Evolutionary conservation across 331 rosid species (phyloP).

Genomic region (Quercus tomentella): DNA sequence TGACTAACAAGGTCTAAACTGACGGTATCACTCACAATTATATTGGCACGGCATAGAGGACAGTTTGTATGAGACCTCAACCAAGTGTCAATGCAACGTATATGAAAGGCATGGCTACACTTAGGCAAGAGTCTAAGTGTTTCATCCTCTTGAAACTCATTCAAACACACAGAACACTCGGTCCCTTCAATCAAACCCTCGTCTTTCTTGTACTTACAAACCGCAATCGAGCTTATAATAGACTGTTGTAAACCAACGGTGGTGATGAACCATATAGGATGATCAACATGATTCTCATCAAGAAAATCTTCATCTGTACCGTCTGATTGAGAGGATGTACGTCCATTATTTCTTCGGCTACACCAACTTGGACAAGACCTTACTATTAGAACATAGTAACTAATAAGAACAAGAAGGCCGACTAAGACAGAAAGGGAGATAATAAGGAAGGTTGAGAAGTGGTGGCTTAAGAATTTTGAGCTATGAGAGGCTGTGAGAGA

Average conservation of each 20-base stretch:
- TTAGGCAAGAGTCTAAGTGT: slow-evolving; percentile 53
- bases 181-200: slow-evolving; percentile 81
- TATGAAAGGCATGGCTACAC: slow-evolving; percentile 61
- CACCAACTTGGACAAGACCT: slow-evolving; percentile 45
- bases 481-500: not conserved
- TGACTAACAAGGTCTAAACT: not conserved
- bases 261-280: slow-evolving; percentile 74
- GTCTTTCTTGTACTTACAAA: slow-evolving; percentile 41
- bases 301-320: slow-evolving; percentile 33
- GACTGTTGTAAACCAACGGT: slow-evolving; percentile 69
- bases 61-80: slow-evolving; percentile 56
- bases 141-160: slow-evolving; percentile 60
- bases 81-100: slow-evolving; percentile 57
- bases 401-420: slow-evolving; percentile 31
- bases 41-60: slow-evolving; percentile 51
- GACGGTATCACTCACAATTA: slow-evolving; percentile 1
- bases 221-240: slow-evolving; percentile 60
- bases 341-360: slow-evolving; percentile 16
- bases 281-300: slow-evolving; percentile 49
- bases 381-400: slow-evolving; percentile 42
- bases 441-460: slow-evolving; percentile 37
- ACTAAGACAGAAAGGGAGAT: slow-evolving; percentile 38
- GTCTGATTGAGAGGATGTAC: slow-evolving; percentile 15
- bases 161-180: slow-evolving; percentile 76
- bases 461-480: slow-evolving; percentile 8